phyloP scores from a whole-genome alignment of 1,139 yeast genomes.

The Blastobotrys ciferrii region DNA sequence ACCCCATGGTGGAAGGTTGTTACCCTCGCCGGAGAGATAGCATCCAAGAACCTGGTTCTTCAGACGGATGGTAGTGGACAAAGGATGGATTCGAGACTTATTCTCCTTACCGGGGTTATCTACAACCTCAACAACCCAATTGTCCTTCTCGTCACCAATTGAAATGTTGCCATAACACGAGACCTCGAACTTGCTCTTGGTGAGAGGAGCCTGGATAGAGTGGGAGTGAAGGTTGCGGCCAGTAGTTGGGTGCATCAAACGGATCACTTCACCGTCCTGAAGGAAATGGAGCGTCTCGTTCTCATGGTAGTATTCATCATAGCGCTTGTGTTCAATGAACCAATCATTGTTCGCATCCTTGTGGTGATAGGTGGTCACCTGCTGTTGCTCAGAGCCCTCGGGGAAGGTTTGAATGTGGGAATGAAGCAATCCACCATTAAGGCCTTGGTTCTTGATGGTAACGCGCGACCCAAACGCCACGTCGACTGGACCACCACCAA shows the following conservation, averaged over 20 bases:
- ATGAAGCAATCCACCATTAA: constrained; percentile 89
- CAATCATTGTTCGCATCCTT: constrained; percentile 91
- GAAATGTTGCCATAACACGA: constrained; percentile 88
- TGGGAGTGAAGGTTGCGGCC: constrained; percentile 93
- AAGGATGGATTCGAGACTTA: constrained; percentile 64
- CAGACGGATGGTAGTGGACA: constrained; percentile 82
- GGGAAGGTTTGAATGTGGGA: constrained; percentile 94
- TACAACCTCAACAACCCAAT: constrained; percentile 88
- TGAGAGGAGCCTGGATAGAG: constrained; percentile 74
- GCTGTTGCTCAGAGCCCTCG: constrained; percentile 94
- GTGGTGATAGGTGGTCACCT: constrained; percentile 90
- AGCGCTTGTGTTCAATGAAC: constrained; percentile 76
- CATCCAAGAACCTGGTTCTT: constrained; percentile 67
- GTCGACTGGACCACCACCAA: constrained; percentile 87
- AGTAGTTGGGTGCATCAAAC: constrained; percentile 76
- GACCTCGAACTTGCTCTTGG: constrained; percentile 72
- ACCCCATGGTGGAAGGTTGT: constrained; percentile 91
- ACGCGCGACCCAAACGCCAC: constrained; percentile 74
- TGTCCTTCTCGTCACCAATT: constrained; percentile 86
- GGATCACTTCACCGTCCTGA: constrained; percentile 68
- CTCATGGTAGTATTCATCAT: constrained; percentile 50
- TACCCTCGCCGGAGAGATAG: constrained; percentile 82
- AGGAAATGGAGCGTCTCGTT: constrained; percentile 58
- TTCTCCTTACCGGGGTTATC: constrained; percentile 73
- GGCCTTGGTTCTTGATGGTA: constrained; percentile 86